Evolutionary conservation across 2,329 filamentous ascomycete genomes (phyloP).

Genomic region (Stagonosporopsis vannaccii): DNA sequence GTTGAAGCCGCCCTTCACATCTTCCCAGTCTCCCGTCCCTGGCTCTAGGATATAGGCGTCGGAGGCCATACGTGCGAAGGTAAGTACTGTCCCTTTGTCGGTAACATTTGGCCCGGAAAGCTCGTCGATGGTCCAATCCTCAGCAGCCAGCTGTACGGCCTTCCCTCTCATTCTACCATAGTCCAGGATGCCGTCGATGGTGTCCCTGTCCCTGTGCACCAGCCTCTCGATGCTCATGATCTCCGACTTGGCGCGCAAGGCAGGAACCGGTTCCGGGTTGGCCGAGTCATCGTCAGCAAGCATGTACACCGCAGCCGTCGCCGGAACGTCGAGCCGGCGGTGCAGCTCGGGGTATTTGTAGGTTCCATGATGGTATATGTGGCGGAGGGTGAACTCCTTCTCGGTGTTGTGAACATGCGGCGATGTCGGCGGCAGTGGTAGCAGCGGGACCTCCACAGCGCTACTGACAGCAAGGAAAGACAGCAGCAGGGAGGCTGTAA

Average conservation of each 20-base stretch:
- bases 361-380: conserved; percentile 92
- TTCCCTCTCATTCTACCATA: conserved; percentile 73
- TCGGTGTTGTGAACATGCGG: conserved; percentile 30
- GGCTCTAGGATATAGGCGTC: conserved; percentile 85
- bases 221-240: conserved; percentile 79
- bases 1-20: conserved; percentile 74
- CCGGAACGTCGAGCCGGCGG: conserved; percentile 74
- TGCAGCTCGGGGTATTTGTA: conserved; percentile 79
- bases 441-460: conserved; percentile 43
- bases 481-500: conserved; percentile 69
- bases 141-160: conserved; percentile 71
- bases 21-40: conserved; percentile 79
- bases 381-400: conserved; percentile 66
- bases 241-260: conserved; percentile 65
- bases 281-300: conserved; percentile 62
- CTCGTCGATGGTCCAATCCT: conserved; percentile 84
- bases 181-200: conserved; percentile 80
- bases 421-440: conserved; percentile 32
- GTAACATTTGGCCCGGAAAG: conserved; percentile 81
- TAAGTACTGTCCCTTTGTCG: conserved; percentile 84
- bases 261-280: conserved; percentile 52
- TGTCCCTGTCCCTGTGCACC: conserved; percentile 75
- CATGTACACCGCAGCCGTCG: conserved; percentile 68
- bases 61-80: conserved; percentile 84
- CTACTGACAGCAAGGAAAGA: conserved; percentile 70